Percentiles rank a stretch among this genome's conserved stretches.
These are phyloP conservation scores for Camillea tinctor DNA, from an alignment of 2,329 filamentous ascomycete genomes.

Conservation along the genomic window DNA sequence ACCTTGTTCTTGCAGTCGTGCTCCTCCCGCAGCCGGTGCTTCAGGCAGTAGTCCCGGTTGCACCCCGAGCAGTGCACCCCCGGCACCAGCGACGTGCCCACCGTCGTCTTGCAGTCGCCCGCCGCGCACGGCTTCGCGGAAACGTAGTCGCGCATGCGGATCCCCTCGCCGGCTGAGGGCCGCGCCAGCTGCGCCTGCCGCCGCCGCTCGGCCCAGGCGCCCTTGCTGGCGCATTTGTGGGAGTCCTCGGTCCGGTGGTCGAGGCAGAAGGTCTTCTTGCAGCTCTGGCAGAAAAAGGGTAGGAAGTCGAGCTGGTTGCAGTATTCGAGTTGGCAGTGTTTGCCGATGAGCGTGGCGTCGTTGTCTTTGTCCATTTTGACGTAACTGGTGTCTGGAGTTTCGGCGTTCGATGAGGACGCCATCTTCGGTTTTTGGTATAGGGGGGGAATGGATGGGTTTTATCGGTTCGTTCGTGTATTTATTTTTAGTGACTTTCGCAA, in stretches of 20 bases:
- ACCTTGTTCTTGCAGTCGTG: constrained; percentile 79
- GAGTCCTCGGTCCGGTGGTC: constrained; percentile 86
- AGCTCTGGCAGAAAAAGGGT: constrained; percentile 91
- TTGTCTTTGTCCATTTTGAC: constrained; percentile 67
- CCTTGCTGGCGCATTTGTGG: constrained; percentile 65
- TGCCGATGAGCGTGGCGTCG: constrained; percentile 83
- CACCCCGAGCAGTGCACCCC: constrained; percentile 71
- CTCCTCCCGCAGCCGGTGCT: constrained; percentile 74
- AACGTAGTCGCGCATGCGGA: constrained; percentile 52
- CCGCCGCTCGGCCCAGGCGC: constrained; percentile 61
- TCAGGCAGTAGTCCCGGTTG: constrained; percentile 73
- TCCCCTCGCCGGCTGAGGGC: constrained; percentile 54
- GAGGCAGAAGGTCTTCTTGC: constrained; percentile 80
- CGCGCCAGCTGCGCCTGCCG: constrained; percentile 54
- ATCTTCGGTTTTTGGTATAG: constrained; percentile 39
- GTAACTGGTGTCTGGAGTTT: constrained; percentile 54
- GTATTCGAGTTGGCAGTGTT: constrained; percentile 86
- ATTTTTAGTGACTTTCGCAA: constrained; percentile 14
- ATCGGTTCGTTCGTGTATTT: not conserved
- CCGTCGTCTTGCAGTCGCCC: constrained; percentile 64
- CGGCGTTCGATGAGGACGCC: constrained; percentile 48
- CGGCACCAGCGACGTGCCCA: constrained; percentile 66
- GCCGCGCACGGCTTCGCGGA: constrained; percentile 67
- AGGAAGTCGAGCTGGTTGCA: constrained; percentile 96
- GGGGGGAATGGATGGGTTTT: too few relatives aligned